Evolutionary conservation across 306 rosid genomes (phyloP).

Genomic region (Aeschynomene evenia): DNA sequence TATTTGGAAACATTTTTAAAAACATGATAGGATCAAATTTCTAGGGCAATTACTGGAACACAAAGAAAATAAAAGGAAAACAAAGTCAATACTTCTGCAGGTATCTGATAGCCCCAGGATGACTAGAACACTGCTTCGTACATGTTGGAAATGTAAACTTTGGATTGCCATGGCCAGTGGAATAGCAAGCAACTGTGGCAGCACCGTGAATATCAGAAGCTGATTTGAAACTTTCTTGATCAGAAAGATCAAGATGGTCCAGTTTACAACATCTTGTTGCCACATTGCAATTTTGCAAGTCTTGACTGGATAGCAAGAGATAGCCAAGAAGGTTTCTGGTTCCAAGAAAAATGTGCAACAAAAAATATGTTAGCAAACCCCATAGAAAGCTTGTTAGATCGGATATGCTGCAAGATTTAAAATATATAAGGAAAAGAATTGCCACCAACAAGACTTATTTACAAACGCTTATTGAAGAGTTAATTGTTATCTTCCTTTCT

Average conservation of each 20-base stretch:
- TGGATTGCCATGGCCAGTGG: constrained; percentile 51
- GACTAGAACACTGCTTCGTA: constrained; percentile 50
- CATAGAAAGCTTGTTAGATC: background rate
- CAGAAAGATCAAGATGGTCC: constrained; percentile 42
- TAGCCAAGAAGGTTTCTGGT: constrained; percentile 92
- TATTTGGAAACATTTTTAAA: background rate
- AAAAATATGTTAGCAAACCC: constrained; percentile 27
- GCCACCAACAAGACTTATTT: background rate
- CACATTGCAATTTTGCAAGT: constrained; percentile 50
- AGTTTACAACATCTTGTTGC: constrained; percentile 74
- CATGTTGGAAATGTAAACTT: constrained; percentile 77
- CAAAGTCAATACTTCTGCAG: constrained; percentile 65
- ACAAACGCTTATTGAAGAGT: background rate
- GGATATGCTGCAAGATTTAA: background rate
- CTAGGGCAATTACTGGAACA: background rate
- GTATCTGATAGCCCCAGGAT: constrained; percentile 46
- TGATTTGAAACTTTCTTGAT: constrained; percentile 59
- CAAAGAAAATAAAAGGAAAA: constrained; percentile 14
- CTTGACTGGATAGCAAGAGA: constrained; percentile 68
- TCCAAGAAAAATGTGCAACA: constrained; percentile 31
- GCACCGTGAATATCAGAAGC: constrained; percentile 73
- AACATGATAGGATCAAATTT: background rate
- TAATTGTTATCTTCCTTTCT: background rate
- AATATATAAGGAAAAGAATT: background rate
- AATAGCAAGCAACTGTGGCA: constrained; percentile 82